Evolutionary conservation across 495 filamentous ascomycete species (phyloP).

Genomic region (Hyaloscypha hepaticicola): DNA sequence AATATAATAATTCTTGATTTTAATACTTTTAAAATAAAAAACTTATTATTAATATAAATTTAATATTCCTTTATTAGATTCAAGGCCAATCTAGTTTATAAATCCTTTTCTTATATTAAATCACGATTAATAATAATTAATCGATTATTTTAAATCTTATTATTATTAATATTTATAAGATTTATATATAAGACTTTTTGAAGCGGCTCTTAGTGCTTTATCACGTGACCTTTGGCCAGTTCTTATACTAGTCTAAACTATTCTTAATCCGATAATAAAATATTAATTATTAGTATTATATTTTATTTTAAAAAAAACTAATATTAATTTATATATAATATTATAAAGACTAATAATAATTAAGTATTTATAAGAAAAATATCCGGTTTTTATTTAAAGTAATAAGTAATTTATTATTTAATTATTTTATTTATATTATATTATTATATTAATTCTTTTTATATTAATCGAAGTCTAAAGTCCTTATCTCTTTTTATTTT

Average conservation of each 20-base stretch:
- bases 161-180: not conserved
- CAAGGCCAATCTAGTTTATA: constrained; percentile 5
- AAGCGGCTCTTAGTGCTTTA: constrained; percentile 10
- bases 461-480: not conserved
- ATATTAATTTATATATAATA: constrained; percentile 13
- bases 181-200: constrained; percentile 3
- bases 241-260: constrained; percentile 7
- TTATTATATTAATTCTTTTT: constrained; percentile 3
- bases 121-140: not conserved
- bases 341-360: too few species aligned
- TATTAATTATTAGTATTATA: not conserved
- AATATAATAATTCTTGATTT: constrained; percentile 19
- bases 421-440: constrained; percentile 5
- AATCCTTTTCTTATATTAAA: constrained; percentile 13
- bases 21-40: constrained; percentile 6
- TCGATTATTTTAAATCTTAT: constrained; percentile 1
- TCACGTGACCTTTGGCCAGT: constrained; percentile 7
- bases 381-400: not conserved
- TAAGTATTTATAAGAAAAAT: too few species aligned
- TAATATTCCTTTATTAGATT: constrained; percentile 6
- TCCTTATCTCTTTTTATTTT: constrained; percentile 6
- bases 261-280: not conserved
- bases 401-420: not conserved
- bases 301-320: constrained; percentile 11
- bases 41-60: not conserved